Base-by-base conservation (phyloP, 129 eudicot genomes). In the Flaveria sonorensis region DNA sequence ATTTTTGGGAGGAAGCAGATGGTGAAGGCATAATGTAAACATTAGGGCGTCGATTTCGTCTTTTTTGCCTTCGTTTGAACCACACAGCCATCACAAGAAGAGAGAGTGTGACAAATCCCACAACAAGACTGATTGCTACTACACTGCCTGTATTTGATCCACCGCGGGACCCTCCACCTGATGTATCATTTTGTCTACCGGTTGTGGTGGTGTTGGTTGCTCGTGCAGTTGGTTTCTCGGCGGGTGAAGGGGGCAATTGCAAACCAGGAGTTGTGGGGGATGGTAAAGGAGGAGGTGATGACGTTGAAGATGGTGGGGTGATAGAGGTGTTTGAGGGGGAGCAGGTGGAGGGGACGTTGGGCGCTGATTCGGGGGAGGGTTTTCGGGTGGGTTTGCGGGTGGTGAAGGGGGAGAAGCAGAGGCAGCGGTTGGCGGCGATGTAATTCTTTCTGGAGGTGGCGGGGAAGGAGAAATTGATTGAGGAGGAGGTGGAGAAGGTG, bases 1-100 rank as follows among this genome's bases (percentile, higher is more conserved):
- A 95, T 63, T 79, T 83, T 76, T 86, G 99, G 40, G 99, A 91
- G 74, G 96, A 91, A 43, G 92, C 83, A 64, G 82, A 89, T 20
- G 96, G 97, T 52, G 99, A 89, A 40, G 97, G 97, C 88, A 84
- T 68, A 39, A 77, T 70, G 71, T 93, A 88, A 26, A 66, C 86
- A 19, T 79, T 78, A 57, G 74, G 77, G 43, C 45, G 87, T 79
- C 74, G 23, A 62, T 68, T 71, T 70, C 83, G 87, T 79, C 75
- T 90, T 87, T 86, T 93, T 71, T 87, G 83, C 78, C 82, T 93
- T 62, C 71, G 86, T 60, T 77, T 70, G 53, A 77, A 88, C 88
- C 89, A 85, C 20, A 90, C 88, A 23, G 89, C 92, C 79, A 93
- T 50, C 62, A 88, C 39, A 39, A 91, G 48, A 63, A 93, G 86